Conservation (phyloP, 306 rosid species). For the Prunus mume region DNA sequence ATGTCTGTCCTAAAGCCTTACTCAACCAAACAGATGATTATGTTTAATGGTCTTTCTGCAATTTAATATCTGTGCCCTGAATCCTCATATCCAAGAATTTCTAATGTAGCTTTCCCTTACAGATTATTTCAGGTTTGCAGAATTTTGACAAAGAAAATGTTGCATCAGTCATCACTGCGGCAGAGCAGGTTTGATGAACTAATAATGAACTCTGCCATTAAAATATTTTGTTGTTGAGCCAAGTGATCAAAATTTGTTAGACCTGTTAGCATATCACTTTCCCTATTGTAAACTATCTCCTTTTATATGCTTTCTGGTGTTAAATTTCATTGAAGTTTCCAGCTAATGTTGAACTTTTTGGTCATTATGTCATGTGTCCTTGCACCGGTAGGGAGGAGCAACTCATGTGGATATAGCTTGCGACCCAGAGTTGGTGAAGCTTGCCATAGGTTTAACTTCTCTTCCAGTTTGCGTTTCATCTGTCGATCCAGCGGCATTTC, state of each 20-base stretch:
- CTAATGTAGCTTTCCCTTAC: slow-evolving; percentile 12
- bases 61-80: background rate
- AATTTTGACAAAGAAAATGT: slow-evolving; percentile 74
- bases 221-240: background rate
- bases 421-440: slow-evolving; percentile 88
- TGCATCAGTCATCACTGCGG: slow-evolving; percentile 83
- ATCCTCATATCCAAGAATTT: background rate
- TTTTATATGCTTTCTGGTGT: slow-evolving; percentile 3
- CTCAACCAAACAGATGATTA: background rate
- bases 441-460: slow-evolving; percentile 78
- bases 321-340: background rate
- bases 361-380: background rate
- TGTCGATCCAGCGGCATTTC: slow-evolving; percentile 67
- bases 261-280: background rate
- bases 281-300: background rate
- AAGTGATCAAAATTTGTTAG: background rate
- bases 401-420: slow-evolving; percentile 98
- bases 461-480: slow-evolving; percentile 96
- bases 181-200: slow-evolving; percentile 58
- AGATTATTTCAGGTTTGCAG: slow-evolving; percentile 92
- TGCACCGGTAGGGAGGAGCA: slow-evolving; percentile 70
- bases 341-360: background rate
- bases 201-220: background rate
- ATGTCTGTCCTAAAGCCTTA: background rate
- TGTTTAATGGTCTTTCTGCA: no score